Percentiles rank a stretch among this genome's conserved stretches.
Conservation (phyloP, 371 early-diverging fungal genomes). For the Fennellomyces sp. region DNA sequence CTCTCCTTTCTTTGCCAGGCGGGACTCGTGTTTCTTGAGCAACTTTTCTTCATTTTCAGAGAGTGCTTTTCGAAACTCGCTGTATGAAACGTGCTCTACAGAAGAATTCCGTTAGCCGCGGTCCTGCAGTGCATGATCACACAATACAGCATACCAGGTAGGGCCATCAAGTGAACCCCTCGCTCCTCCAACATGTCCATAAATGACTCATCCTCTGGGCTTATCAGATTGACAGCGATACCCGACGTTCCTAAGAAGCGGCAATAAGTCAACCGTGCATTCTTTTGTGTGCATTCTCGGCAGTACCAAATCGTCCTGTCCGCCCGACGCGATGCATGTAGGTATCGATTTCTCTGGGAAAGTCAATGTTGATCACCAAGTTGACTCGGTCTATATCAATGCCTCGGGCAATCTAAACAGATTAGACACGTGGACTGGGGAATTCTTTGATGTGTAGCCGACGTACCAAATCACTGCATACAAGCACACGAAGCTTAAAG, state of each 20-base stretch:
- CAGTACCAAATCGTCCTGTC: constrained; percentile 95
- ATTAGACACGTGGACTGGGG: neutral
- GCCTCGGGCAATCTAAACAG: constrained; percentile 86
- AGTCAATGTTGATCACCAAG: constrained; percentile 97
- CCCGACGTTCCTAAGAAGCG: constrained; percentile 43
- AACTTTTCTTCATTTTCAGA: constrained; percentile 28
- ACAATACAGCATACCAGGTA: constrained; percentile 34
- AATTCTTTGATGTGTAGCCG: neutral
- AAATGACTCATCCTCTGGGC: constrained; percentile 32
- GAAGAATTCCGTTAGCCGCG: too few species aligned
- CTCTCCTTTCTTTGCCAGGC: constrained; percentile 1
- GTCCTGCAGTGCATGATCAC: neutral
- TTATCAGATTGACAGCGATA: constrained; percentile 44
- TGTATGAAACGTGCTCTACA: constrained; percentile 32
- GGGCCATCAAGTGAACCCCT: constrained; percentile 21
- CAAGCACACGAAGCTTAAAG: constrained; percentile 71
- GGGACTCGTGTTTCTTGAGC: constrained; percentile 18
- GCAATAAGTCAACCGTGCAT: neutral
- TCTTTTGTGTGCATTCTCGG: neutral
- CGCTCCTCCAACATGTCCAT: constrained; percentile 17
- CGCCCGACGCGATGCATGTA: constrained; percentile 99
- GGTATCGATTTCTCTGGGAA: constrained; percentile 89
- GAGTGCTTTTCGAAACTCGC: constrained; percentile 35
- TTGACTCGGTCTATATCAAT: constrained; percentile 98
- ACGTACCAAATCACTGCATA: constrained; percentile 77